phyloP scores from a whole-genome alignment of 768 basidiomycete genomes.

The Tephrocybe sp. region DNA sequence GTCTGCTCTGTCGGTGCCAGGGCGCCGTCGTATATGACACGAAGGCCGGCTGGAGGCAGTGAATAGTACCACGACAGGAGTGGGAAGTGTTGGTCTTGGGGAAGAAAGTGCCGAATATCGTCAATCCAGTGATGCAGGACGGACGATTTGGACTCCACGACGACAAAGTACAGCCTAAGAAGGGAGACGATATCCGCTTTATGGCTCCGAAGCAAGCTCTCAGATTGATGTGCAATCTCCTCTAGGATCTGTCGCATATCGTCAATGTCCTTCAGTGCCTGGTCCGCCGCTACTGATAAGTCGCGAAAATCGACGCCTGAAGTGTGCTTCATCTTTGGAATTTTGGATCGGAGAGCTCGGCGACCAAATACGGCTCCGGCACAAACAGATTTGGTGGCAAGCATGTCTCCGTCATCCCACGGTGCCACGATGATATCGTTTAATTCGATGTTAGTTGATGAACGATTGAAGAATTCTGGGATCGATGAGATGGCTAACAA shows the following conservation, averaged over 20 bases:
- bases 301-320: background rate
- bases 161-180: background rate
- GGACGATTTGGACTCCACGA: background rate
- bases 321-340: background rate
- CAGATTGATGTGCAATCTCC: background rate
- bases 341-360: background rate
- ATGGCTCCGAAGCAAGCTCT: background rate
- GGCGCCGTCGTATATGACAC: background rate
- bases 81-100: too few relatives aligned
- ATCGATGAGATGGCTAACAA: background rate
- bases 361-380: background rate
- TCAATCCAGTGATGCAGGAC: background rate
- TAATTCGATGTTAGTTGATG: background rate
- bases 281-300: background rate
- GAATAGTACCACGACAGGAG: background rate
- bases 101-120: background rate
- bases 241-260: slow-evolving; percentile 1
- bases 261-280: slow-evolving; percentile 2
- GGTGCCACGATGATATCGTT: background rate
- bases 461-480: background rate
- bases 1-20: background rate
- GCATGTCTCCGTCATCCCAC: background rate
- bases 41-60: background rate
- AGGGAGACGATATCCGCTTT: background rate
- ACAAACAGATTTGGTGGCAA: background rate